Conservation (phyloP, 1,284 basidiomycete genomes). For the Athelia psychrophila region DNA sequence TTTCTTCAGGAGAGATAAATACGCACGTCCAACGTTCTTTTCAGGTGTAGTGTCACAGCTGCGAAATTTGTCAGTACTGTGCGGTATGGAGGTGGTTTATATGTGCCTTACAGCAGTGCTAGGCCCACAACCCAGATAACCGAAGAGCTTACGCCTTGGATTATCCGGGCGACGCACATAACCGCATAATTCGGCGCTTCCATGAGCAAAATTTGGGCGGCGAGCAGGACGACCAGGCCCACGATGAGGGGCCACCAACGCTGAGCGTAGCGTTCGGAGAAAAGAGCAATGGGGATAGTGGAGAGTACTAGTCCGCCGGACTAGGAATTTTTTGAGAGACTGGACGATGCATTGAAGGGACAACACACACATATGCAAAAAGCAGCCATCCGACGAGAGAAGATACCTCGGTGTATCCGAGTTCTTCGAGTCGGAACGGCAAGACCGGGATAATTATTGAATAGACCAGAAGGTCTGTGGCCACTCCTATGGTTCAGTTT, state of each 20-base stretch:
- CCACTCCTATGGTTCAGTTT: slow-evolving; percentile 43
- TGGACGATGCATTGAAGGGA: not conserved
- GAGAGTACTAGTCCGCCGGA: slow-evolving; percentile 47
- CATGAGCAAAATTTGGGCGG: slow-evolving; percentile 73
- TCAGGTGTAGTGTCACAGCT: slow-evolving; percentile 72
- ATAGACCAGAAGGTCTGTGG: slow-evolving; percentile 64
- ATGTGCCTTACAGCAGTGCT: slow-evolving; percentile 55
- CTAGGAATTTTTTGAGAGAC: slow-evolving; percentile 22
- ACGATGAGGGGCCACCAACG: slow-evolving; percentile 58
- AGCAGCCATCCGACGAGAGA: slow-evolving; percentile 67
- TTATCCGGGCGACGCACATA: slow-evolving; percentile 68
- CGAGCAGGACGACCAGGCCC: slow-evolving; percentile 56
- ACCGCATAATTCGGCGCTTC: slow-evolving; percentile 66
- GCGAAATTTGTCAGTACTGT: slow-evolving; percentile 7
- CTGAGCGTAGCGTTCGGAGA: slow-evolving; percentile 59
- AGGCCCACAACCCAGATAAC: slow-evolving; percentile 77
- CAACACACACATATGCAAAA: slow-evolving; percentile 51
- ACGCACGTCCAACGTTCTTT: slow-evolving; percentile 56
- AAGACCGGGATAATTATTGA: slow-evolving; percentile 73
- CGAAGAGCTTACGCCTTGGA: slow-evolving; percentile 73
- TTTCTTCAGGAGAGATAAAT: slow-evolving; percentile 3
- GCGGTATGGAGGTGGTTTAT: slow-evolving; percentile 3
- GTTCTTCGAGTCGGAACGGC: slow-evolving; percentile 64
- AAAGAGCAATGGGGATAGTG: slow-evolving; percentile 67
- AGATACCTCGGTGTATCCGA: slow-evolving; percentile 53